These are phyloP conservation scores for Cyphellophora attinorum DNA, from an alignment of 2,329 filamentous ascomycete genomes.

Conservation along the genomic window DNA sequence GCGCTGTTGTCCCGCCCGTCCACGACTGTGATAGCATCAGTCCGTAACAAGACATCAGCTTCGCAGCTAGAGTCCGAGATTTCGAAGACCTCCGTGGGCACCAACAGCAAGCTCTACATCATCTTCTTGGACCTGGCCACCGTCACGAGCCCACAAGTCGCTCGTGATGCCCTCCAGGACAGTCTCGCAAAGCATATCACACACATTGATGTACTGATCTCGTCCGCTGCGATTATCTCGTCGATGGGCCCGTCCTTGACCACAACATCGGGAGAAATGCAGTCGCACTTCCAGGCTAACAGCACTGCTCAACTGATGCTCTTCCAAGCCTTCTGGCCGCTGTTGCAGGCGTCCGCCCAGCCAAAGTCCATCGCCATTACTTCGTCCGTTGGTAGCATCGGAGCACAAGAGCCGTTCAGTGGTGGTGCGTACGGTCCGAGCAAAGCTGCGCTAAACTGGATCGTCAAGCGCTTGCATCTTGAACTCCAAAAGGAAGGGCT, in stretches of 20 bases:
- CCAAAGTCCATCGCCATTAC: conserved; percentile 16
- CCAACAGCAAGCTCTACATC: conserved; percentile 13
- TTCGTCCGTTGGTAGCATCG: conserved; percentile 19
- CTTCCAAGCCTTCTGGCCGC: conserved; percentile 19
- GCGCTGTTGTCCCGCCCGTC: conserved; percentile 13
- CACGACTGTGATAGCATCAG: conserved; percentile 17
- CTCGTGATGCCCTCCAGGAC: conserved; percentile 8
- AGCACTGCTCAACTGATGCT: conserved; percentile 26
- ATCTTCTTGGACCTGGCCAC: conserved; percentile 15
- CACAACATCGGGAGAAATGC: conserved; percentile 14
- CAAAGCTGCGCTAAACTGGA: conserved; percentile 18
- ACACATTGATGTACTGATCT: conserved; percentile 3
- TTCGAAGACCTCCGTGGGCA: neutral
- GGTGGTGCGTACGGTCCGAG: conserved; percentile 19
- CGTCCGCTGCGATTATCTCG: neutral
- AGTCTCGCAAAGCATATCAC: conserved; percentile 40
- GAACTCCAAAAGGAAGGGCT: conserved; percentile 19
- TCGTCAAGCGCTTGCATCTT: conserved; percentile 15
- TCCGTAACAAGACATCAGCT: too few species aligned
- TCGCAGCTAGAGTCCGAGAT: too few species aligned
- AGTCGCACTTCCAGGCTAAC: conserved; percentile 16
- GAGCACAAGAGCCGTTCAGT: conserved; percentile 13
- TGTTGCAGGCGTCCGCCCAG: conserved; percentile 11
- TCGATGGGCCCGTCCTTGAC: neutral
- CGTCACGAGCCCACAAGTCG: conserved; percentile 6